phyloP scores from a whole-genome alignment of 805 yeast genomes.

The Metschnikowia borealis region DNA sequence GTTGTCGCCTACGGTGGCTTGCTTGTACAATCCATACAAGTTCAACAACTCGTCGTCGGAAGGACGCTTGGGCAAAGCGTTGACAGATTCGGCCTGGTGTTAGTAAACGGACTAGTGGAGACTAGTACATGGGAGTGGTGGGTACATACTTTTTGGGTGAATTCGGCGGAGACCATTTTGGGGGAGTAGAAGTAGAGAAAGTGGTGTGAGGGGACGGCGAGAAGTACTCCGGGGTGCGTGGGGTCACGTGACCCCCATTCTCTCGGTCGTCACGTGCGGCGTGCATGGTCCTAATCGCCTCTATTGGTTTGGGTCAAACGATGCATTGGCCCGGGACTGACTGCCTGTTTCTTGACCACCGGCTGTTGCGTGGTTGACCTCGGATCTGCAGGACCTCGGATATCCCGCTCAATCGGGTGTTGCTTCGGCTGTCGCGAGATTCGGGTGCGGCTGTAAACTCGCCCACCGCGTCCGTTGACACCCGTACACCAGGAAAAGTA shows the following conservation, averaged over 20 bases:
- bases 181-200: not conserved
- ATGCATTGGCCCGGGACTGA: too few relatives aligned
- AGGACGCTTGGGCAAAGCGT: conserved; percentile 72
- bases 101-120: conserved; percentile 1
- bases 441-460: too few relatives aligned
- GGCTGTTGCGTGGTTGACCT: too few relatives aligned
- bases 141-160: conserved; percentile 26
- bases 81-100: conserved; percentile 75
- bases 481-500: not conserved
- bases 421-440: too few relatives aligned
- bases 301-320: not conserved
- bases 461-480: not conserved
- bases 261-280: not conserved
- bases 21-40: conserved; percentile 91
- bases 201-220: not conserved
- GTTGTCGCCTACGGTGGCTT: conserved; percentile 96
- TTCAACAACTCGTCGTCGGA: conserved; percentile 79
- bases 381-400: too few relatives aligned
- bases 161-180: conserved; percentile 26
- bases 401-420: too few relatives aligned
- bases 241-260: not conserved
- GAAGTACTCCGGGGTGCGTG: not conserved
- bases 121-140: not conserved
- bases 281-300: not conserved
- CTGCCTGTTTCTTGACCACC: too few relatives aligned